Evolutionary conservation across 164 flowering plant genomes (phyloP).

Genomic region (Kalanchoe fedtschenkoi): DNA sequence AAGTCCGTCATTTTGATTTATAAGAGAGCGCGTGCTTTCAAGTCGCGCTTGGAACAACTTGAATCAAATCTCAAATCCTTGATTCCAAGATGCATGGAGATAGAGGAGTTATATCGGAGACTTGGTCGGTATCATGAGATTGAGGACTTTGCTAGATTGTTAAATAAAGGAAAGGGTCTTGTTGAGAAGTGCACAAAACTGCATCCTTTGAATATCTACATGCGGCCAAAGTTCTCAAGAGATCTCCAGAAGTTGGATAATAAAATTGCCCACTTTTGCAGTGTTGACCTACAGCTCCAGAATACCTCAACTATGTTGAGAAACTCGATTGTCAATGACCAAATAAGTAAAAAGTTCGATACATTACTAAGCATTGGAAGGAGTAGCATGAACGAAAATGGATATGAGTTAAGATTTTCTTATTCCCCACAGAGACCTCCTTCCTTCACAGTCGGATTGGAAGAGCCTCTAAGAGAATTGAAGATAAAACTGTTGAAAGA

Average conservation of each 20-base stretch:
- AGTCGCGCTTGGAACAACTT: slow-evolving; percentile 1
- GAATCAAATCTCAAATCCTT: slow-evolving; percentile 1
- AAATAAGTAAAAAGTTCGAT: neutral
- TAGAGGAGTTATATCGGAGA: neutral
- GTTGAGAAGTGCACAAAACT: slow-evolving; percentile 5
- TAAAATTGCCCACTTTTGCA: neutral
- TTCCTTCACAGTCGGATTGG: slow-evolving; percentile 20
- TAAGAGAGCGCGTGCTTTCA: neutral
- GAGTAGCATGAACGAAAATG: neutral
- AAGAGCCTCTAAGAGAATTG: slow-evolving; percentile 23
- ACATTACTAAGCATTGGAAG: neutral
- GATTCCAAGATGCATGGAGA: neutral
- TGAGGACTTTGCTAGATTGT: neutral
- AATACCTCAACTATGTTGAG: neutral
- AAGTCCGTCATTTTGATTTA: neutral
- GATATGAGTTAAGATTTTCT: neutral
- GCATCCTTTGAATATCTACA: neutral
- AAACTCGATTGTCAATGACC: neutral
- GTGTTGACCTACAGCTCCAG: slow-evolving; percentile 6
- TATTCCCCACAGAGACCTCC: slow-evolving; percentile 12
- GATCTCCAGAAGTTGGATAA: slow-evolving; percentile 7
- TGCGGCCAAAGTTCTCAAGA: neutral
- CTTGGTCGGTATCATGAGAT: slow-evolving; percentile 4
- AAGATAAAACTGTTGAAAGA: slow-evolving; percentile 18
- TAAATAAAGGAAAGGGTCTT: slow-evolving; percentile 2